phyloP scores from a whole-genome alignment of 2,329 filamentous ascomycete species.

The Cladosporium sp. region DNA sequence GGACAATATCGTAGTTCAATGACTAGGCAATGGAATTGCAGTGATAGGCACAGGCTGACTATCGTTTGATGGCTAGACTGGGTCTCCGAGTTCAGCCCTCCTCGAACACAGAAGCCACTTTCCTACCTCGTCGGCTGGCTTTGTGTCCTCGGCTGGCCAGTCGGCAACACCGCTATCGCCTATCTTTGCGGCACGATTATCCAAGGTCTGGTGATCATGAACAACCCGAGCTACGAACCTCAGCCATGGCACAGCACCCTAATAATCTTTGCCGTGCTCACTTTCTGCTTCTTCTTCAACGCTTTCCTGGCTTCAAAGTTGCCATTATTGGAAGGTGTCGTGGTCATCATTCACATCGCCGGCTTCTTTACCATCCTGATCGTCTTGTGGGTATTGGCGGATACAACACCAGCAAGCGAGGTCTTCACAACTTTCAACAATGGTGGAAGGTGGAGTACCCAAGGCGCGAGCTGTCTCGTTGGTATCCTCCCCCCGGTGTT shows the following conservation, averaged over 20 bases:
- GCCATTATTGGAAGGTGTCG: conserved; percentile 37
- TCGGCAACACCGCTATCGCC: conserved; percentile 35
- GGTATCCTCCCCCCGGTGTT: conserved; percentile 19
- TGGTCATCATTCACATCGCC: conserved; percentile 21
- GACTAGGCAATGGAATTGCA: too few relatives aligned
- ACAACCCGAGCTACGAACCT: conserved; percentile 31
- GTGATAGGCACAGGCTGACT: too few relatives aligned
- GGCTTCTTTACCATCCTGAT: conserved; percentile 27
- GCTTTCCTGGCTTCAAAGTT: conserved; percentile 36
- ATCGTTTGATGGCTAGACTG: too few relatives aligned
- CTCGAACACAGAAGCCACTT: conserved; percentile 29
- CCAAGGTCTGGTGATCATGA: conserved; percentile 40
- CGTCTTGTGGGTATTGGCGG: conserved; percentile 23
- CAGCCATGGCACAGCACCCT: conserved; percentile 33
- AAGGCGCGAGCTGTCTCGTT: conserved; percentile 19
- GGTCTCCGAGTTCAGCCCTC: conserved; percentile 36
- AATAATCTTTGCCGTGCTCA: conserved; percentile 36
- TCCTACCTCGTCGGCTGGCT: conserved; percentile 36
- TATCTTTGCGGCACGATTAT: conserved; percentile 41
- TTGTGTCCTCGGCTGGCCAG: conserved; percentile 39
- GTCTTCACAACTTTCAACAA: conserved; percentile 25
- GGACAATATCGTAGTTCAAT: conserved; percentile 33
- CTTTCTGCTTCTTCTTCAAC: conserved; percentile 37
- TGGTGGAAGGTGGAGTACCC: conserved; percentile 21
- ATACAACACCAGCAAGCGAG: conserved; percentile 24